These are phyloP conservation scores for Ceratobasidium sp. DNA, from an alignment of 1,284 basidiomycete genomes.

Conservation along the genomic window DNA sequence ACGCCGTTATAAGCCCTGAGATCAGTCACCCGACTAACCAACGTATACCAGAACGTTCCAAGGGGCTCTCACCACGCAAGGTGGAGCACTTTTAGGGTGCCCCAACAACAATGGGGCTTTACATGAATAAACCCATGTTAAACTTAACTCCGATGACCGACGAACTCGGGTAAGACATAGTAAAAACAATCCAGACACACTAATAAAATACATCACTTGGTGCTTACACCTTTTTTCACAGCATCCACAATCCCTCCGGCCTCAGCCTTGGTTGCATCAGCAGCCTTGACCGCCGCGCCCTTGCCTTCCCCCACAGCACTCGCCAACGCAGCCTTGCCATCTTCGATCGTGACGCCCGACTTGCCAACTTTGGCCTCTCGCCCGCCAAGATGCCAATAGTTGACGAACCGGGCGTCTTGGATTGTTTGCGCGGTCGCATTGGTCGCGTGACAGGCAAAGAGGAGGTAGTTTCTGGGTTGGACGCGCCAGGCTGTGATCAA, in stretches of 20 bases:
- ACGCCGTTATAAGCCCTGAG: not conserved
- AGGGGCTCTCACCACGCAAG: not conserved
- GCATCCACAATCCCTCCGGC: constrained; percentile 26
- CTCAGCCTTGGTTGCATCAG: constrained; percentile 38
- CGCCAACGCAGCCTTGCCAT: constrained; percentile 20
- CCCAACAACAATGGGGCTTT: not conserved
- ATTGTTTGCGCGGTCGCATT: constrained; percentile 87
- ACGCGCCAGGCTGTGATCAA: constrained; percentile 83
- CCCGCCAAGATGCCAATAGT: constrained; percentile 89
- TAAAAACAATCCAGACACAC: not conserved
- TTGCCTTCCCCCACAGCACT: constrained; percentile 18
- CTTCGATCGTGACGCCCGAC: constrained; percentile 18
- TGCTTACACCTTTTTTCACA: constrained; percentile 21
- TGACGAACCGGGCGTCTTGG: constrained; percentile 85
- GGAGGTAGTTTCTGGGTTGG: constrained; percentile 91
- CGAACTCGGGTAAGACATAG: not conserved
- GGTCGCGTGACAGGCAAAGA: constrained; percentile 92
- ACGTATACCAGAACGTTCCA: not conserved
- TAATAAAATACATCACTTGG: constrained; percentile 31
- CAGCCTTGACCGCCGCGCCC: not conserved
- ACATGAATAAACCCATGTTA: not conserved
- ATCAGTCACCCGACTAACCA: not conserved
- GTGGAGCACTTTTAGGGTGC: not conserved
- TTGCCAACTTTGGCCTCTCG: constrained; percentile 67
- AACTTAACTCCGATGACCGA: not conserved